Base-by-base conservation (phyloP, 768 basidiomycete genomes). In the Suillus clintonianus region DNA sequence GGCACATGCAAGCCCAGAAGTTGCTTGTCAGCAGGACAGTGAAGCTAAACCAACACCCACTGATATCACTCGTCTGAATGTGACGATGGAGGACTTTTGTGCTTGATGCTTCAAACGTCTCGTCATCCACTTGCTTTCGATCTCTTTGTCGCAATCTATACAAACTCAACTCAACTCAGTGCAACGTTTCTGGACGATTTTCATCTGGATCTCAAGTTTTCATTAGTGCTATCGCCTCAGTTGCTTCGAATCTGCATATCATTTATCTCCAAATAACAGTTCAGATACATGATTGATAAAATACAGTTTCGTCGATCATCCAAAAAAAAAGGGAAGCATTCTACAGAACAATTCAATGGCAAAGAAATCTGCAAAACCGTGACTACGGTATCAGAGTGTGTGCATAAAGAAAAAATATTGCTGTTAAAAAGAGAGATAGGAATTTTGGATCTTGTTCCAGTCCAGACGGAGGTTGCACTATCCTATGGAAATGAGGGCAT, bases 401-500 rank as follows among this genome's bases (percentile, higher is more conserved):
- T 69, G 65, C 59, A 41, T 67, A 65, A 64, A 65, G 72, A 72
- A 70, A 70, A 70, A 70, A 63, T 66, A 61, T 69, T 66, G 64
- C 65, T 71, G 72, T 71, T 66, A 69, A 67, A 39, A 67, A 65
- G 45, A 73, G 64, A 45, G 59, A 66, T 57, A 62, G 41, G 60
- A 61, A 65, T 59, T 55, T 50, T 61, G 32, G 41, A n/a, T 47
- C 65, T 69, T 68, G 67, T 54, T 68, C 59, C 61, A 65, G 73
- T 71, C 71, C 70, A 36, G 68, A 42, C 30, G 48, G 59, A 59
- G 14, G 55, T 58, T 39, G 63, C 53, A 30, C 39, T 62, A 34
- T 53, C 51, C n/a, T 34, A 53, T n/a, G 32, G 39, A 41, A 51
- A 74, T 76, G 74, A 74, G 73, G 73, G 76, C 65, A 76, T 68